phyloP scores from a whole-genome alignment of 805 yeast genomes.

The Teunomyces panamensis region DNA sequence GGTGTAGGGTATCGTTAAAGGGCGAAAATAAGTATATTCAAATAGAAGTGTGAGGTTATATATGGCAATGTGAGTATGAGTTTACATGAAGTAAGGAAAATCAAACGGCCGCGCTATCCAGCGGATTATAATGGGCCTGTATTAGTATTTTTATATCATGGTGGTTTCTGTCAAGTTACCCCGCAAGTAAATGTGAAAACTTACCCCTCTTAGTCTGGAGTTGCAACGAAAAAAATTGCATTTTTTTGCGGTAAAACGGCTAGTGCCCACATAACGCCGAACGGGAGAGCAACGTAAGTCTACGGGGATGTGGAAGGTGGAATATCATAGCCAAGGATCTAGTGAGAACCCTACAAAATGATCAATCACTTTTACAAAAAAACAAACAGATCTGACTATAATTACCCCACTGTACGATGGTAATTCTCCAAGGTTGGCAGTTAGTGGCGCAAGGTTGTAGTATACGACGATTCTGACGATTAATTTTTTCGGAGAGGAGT shows the following conservation, averaged over 20 bases:
- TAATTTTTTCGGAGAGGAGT: background rate
- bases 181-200: slow-evolving; percentile 6
- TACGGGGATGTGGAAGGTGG: background rate
- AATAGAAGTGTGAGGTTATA: background rate
- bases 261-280: background rate
- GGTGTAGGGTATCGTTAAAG: background rate
- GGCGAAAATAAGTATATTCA: background rate
- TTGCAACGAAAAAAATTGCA: slow-evolving; percentile 1
- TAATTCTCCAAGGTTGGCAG: background rate
- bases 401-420: slow-evolving; percentile 1
- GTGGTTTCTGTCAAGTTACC: slow-evolving; percentile 4
- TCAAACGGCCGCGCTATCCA: background rate
- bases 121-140: background rate
- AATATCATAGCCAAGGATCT: background rate
- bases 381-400: background rate
- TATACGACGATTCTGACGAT: slow-evolving; percentile 1
- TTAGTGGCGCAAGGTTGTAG: slow-evolving; percentile 1
- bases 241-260: background rate
- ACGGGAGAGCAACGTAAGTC: background rate
- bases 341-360: no score
- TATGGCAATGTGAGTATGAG: background rate
- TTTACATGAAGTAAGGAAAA: background rate
- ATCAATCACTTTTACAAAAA: background rate
- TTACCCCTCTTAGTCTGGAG: slow-evolving; percentile 3
- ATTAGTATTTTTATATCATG: background rate